Percentiles rank a stretch among this genome's conserved stretches.
Evolutionary conservation across 2,329 filamentous ascomycete genomes (phyloP).

Genomic region (Phialophora expanda): DNA sequence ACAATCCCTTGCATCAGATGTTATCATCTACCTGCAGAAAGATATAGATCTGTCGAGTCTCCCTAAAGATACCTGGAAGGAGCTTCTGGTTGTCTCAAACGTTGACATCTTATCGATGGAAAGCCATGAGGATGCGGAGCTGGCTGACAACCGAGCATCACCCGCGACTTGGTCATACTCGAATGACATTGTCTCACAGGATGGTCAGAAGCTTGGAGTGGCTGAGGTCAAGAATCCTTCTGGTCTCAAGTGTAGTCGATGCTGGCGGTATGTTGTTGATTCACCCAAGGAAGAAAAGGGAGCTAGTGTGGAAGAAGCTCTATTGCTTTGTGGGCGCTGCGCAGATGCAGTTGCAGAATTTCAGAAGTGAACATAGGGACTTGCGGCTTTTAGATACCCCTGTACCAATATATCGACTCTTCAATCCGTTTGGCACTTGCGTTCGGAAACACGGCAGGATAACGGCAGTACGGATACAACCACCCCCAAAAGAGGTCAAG

Average conservation of each 20-base stretch:
- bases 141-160: not conserved
- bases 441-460: conserved; percentile 1
- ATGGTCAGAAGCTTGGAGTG: conserved; percentile 17
- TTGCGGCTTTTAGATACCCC: conserved; percentile 15
- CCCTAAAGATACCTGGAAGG: conserved; percentile 32
- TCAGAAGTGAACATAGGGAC: conserved; percentile 10
- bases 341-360: conserved; percentile 32
- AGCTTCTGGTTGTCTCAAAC: conserved; percentile 35
- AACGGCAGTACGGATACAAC: not conserved
- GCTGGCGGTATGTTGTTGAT: conserved; percentile 75
- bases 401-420: conserved; percentile 27
- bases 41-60: conserved; percentile 24
- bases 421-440: not conserved
- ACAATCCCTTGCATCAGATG: conserved; percentile 77
- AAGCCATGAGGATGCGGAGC: not conserved
- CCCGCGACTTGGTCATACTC: conserved; percentile 24
- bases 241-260: conserved; percentile 75
- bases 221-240: conserved; percentile 28
- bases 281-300: not conserved
- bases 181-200: conserved; percentile 23
- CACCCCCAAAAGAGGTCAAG: not conserved
- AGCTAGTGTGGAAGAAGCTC: conserved; percentile 4
- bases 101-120: conserved; percentile 16
- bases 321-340: conserved; percentile 33
- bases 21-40: conserved; percentile 47